These are phyloP conservation scores for Dendryphion nanum DNA, from an alignment of 2,329 filamentous ascomycete species.

Conservation along the genomic window DNA sequence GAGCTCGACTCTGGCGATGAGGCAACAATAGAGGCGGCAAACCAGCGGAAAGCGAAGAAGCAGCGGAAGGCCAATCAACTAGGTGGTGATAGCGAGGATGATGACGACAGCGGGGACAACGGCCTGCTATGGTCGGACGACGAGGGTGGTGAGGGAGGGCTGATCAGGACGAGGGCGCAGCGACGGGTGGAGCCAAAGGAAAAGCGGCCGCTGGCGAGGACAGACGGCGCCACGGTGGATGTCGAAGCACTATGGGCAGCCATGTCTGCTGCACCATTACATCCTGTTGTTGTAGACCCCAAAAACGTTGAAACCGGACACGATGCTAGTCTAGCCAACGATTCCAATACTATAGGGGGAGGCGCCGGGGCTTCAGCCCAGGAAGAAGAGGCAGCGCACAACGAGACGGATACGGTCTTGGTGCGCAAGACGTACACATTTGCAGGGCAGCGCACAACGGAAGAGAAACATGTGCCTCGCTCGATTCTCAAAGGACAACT, in stretches of 20 bases:
- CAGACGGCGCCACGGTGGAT: conserved; percentile 65
- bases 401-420: conserved; percentile 48
- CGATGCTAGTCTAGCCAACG: conserved; percentile 16
- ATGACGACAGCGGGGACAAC: conserved; percentile 16
- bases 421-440: conserved; percentile 75
- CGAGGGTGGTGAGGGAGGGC: conserved; percentile 55
- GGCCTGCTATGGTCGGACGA: conserved; percentile 27
- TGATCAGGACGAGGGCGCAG: conserved; percentile 72
- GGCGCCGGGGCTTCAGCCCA: not conserved
- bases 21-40: conserved; percentile 61
- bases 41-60: conserved; percentile 50
- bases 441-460: conserved; percentile 68
- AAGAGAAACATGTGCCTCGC: conserved; percentile 65
- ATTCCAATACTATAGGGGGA: conserved; percentile 3
- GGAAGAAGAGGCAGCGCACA: conserved; percentile 8
- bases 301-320: too few relatives aligned
- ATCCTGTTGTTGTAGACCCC: conserved; percentile 23
- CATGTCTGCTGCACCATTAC: conserved; percentile 55
- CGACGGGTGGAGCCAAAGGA: conserved; percentile 64
- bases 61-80: conserved; percentile 20
- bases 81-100: conserved; percentile 16
- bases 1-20: conserved; percentile 65
- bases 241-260: conserved; percentile 70
- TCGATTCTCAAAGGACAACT: conserved; percentile 28
- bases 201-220: conserved; percentile 51